phyloP scores from a whole-genome alignment of 805 yeast species.

The Saccharomycopsis microspora region DNA sequence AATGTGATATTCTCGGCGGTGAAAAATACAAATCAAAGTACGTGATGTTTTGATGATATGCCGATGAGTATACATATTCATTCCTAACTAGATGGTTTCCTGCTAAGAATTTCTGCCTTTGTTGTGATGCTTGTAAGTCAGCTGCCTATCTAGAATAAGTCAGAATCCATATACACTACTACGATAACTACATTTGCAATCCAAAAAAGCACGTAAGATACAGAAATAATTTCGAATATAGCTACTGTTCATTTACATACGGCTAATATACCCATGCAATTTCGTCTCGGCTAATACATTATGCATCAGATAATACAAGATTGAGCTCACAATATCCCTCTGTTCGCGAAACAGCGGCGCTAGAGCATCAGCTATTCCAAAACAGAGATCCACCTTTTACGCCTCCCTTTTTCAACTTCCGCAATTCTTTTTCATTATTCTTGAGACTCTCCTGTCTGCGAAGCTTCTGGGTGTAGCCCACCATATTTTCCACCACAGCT shows the following conservation, averaged over 20 bases:
- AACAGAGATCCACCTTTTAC: conserved; percentile 4
- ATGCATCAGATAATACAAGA: neutral
- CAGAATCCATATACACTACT: neutral
- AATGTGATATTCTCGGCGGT: no score
- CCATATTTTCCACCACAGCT: conserved; percentile 77
- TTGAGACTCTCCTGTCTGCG: conserved; percentile 38
- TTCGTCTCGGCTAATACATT: neutral
- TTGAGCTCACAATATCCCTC: neutral
- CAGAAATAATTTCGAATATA: neutral
- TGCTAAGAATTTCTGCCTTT: no score
- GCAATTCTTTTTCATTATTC: conserved; percentile 24
- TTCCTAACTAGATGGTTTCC: no score
- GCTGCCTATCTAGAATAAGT: no score
- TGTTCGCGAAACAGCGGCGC: neutral
- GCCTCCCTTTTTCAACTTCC: conserved; percentile 3
- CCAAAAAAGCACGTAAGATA: neutral
- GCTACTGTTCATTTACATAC: neutral
- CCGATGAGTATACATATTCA: no score
- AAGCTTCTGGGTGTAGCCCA: conserved; percentile 80
- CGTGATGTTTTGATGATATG: no score
- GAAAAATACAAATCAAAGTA: no score
- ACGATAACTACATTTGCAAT: neutral
- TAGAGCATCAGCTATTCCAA: conserved; percentile 7
- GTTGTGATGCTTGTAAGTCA: no score
- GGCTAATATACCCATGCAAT: neutral